Percentiles rank a stretch among this genome's conserved stretches.
phyloP scores from a whole-genome alignment of 306 rosid species.

The barrel medic (Medicago truncatula) region MtrunA17r5.0-ANR NC_053043.1:37124001-37124500 shows the following conservation, averaged over 20 bases:
- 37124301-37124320: slow-evolving; percentile 45
- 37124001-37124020: slow-evolving; percentile 35
- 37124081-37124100: slow-evolving; percentile 37
- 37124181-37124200: slow-evolving; percentile 30
- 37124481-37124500: no score
- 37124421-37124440: background rate
- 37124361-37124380: background rate
- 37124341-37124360: slow-evolving; percentile 42
- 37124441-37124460: no score
- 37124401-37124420: background rate
- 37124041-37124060: slow-evolving; percentile 30
- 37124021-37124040: slow-evolving; percentile 52
- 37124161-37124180: background rate
- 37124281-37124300: slow-evolving; percentile 47
- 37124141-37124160: slow-evolving; percentile 55
- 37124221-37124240: slow-evolving; percentile 33
- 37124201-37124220: slow-evolving; percentile 25
- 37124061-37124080: slow-evolving; percentile 32
- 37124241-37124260: slow-evolving; percentile 1
- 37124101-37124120: slow-evolving; percentile 51
- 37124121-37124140: slow-evolving; percentile 51
- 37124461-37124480: no score
- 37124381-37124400: background rate
- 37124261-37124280: slow-evolving; percentile 48
- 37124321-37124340: slow-evolving; percentile 35